Evolutionary conservation across 1,284 basidiomycete genomes (phyloP), one percentile per base, ranked within the genome.

Genomic region (Naganishia liquefaciens): DNA sequence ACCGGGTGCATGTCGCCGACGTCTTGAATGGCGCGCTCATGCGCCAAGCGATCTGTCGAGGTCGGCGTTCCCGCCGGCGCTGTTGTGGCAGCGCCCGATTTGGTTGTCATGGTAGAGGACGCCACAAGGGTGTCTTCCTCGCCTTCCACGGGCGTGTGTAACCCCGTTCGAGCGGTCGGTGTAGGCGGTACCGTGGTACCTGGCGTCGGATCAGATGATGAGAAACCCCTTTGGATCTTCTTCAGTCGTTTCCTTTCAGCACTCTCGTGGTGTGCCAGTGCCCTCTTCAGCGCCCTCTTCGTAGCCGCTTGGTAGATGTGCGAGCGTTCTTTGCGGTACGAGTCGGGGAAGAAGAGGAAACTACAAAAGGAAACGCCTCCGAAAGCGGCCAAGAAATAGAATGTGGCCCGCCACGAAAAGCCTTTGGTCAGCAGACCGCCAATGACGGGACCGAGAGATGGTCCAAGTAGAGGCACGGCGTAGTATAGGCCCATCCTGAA

Each of bases 271-370:
- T 72, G 67, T 5, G 70, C 70, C 28, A 77, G 64, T 3, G 73
- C 73, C 9, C 77, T 72, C 67, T 76, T 75, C 33, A 76, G 62
- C 5, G 77, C 76, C 23, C 71, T 65, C 44, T 74, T 69, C 49
- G 78, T 69, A 0, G 85, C 85, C 53, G 80, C 81, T 73, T 90
- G 89, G 73, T 91, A 93, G 7, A 85, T 84, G 42, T 87, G 76
- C 67, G 89, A 91, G 30, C 91, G 86, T 74, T 93, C 89, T 63
- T 82, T 80, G 17, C 91, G 84, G 80, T 90, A 93, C 0, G 90
- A 91, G 71, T 93, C 91, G 61, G 85, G 85, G 80, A 91, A 84
- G 62, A 87, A 75, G 42, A 86, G 65, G 77, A 91, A 91, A 21
- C 82, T 79, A 52, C 84, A 54, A 55, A 85, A 80, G 68, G 83